Conservation (phyloP, 1,284 basidiomycete genomes). For the Leccinum angustisporum region DNA sequence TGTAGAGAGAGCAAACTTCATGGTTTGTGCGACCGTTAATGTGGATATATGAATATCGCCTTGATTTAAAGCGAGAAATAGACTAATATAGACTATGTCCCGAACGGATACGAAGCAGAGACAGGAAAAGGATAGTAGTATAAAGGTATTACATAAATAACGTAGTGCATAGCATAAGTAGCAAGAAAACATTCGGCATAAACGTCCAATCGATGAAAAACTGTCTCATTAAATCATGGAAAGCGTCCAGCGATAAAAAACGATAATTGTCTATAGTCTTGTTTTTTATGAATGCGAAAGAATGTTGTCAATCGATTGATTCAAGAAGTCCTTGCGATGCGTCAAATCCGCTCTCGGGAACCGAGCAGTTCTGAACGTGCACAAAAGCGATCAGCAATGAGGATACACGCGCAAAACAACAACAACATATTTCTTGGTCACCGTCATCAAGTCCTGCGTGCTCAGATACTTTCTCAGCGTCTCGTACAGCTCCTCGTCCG, state of each 20-base stretch:
- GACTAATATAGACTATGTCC: too few relatives aligned
- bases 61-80: not conserved
- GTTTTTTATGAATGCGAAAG: slow-evolving; percentile 67
- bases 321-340: slow-evolving; percentile 79
- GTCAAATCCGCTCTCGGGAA: slow-evolving; percentile 90
- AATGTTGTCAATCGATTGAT: slow-evolving; percentile 87
- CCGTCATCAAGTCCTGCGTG: slow-evolving; percentile 91
- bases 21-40: slow-evolving; percentile 72
- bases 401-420: not conserved
- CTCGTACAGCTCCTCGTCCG: slow-evolving; percentile 79
- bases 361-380: slow-evolving; percentile 63
- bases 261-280: not conserved
- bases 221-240: not conserved
- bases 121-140: not conserved
- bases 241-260: not conserved
- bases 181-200: not conserved
- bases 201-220: slow-evolving; percentile 8
- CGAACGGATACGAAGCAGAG: too few relatives aligned
- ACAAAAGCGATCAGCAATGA: slow-evolving; percentile 14
- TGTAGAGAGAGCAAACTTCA: slow-evolving; percentile 66
- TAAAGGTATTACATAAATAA: not conserved
- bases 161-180: not conserved
- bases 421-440: slow-evolving; percentile 82
- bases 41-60: slow-evolving; percentile 80
- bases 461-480: slow-evolving; percentile 82